Evolutionary conservation across 805 yeast genomes (phyloP).

Genomic region (Wickerhamiella cacticola): DNA sequence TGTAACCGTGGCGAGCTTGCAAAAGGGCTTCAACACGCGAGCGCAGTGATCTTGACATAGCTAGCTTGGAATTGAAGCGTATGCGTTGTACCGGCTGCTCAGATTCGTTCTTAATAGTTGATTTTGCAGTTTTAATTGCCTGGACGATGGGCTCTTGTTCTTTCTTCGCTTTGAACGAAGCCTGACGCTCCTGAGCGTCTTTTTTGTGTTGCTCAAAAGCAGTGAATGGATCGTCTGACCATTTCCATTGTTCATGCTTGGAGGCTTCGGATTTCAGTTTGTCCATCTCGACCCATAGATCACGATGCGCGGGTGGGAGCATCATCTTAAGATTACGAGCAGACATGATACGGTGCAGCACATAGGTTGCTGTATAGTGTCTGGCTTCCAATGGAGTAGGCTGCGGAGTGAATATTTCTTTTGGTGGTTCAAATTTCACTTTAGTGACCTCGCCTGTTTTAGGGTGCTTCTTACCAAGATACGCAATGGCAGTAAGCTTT

Average conservation of each 20-base stretch:
- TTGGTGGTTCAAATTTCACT: slow-evolving; percentile 42
- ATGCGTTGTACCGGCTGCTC: slow-evolving; percentile 15
- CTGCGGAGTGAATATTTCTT: slow-evolving; percentile 46
- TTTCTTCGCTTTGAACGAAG: slow-evolving; percentile 8
- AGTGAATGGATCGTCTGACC: slow-evolving; percentile 54
- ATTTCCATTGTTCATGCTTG: slow-evolving; percentile 18
- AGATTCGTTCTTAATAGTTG: slow-evolving; percentile 7
- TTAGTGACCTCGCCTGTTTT: slow-evolving; percentile 58
- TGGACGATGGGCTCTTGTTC: slow-evolving; percentile 5
- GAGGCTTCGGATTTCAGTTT: slow-evolving; percentile 37
- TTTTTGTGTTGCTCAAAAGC: slow-evolving; percentile 45
- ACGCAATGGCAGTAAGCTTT: slow-evolving; percentile 57
- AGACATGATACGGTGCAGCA: slow-evolving; percentile 64
- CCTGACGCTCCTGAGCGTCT: slow-evolving; percentile 18
- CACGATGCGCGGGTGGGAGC: slow-evolving; percentile 69
- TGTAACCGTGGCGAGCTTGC: slow-evolving; percentile 30
- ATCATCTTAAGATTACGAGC: slow-evolving; percentile 79
- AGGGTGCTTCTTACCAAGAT: slow-evolving; percentile 63
- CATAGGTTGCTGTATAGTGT: slow-evolving; percentile 81
- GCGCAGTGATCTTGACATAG: slow-evolving; percentile 53
- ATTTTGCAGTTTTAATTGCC: slow-evolving; percentile 5
- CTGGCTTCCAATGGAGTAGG: slow-evolving; percentile 83
- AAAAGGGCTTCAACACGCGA: slow-evolving; percentile 51
- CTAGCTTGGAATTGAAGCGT: slow-evolving; percentile 36
- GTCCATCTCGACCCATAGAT: slow-evolving; percentile 66